phyloP scores from a whole-genome alignment of 495 filamentous ascomycete species.

The Daldinia caldariorum region DNA sequence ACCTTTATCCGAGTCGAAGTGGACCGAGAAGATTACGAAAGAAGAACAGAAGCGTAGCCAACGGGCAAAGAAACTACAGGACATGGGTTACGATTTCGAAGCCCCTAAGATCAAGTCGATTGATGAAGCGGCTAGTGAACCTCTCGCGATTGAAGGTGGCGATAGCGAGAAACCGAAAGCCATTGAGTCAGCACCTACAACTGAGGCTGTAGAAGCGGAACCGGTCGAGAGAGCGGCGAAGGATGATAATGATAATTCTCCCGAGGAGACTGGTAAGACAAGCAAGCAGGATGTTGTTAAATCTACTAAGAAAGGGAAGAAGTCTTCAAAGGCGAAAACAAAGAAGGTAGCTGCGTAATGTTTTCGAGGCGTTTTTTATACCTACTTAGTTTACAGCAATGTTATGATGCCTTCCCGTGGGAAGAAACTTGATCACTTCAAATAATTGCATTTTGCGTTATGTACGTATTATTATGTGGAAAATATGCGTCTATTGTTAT shows the following conservation, averaged over 20 bases:
- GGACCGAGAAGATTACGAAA: slow-evolving; percentile 74
- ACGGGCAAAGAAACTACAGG: slow-evolving; percentile 79
- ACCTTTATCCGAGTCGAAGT: slow-evolving; percentile 74
- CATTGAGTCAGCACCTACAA: slow-evolving; percentile 43
- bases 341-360: slow-evolving; percentile 47
- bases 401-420: neutral
- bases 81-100: slow-evolving; percentile 85
- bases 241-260: slow-evolving; percentile 8
- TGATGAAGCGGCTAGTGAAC: slow-evolving; percentile 47
- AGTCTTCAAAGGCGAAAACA: slow-evolving; percentile 48
- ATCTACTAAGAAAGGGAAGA: slow-evolving; percentile 52
- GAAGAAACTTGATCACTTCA: neutral
- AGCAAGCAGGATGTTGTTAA: slow-evolving; percentile 40
- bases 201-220: slow-evolving; percentile 13
- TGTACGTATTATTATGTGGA: neutral
- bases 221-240: slow-evolving; percentile 31
- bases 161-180: slow-evolving; percentile 53
- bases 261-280: slow-evolving; percentile 45
- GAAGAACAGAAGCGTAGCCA: slow-evolving; percentile 73
- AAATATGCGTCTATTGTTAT: neutral
- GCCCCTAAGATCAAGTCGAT: slow-evolving; percentile 76
- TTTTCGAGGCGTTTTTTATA: slow-evolving; percentile 24
- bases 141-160: slow-evolving; percentile 45
- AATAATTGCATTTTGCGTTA: neutral
- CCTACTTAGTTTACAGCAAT: slow-evolving; percentile 4